Evolutionary conservation across 2,329 filamentous ascomycete species (phyloP).

Genomic region (Penicillium nordicum): DNA sequence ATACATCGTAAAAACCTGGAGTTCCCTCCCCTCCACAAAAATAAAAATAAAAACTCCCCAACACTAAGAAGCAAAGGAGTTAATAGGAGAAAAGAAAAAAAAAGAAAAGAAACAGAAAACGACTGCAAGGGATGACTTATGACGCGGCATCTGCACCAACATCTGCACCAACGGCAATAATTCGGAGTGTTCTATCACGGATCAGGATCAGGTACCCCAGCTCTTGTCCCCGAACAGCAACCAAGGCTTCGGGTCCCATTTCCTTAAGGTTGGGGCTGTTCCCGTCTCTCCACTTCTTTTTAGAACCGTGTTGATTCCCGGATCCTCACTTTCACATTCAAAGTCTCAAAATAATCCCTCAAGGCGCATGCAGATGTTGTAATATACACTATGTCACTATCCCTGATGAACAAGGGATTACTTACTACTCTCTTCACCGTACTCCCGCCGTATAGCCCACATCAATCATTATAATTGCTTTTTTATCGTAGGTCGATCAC

Average conservation of each 20-base stretch:
- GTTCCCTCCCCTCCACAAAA: not conserved
- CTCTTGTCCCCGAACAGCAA: slow-evolving; percentile 1
- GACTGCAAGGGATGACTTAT: slow-evolving; percentile 6
- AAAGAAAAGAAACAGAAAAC: not conserved
- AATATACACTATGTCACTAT: not conserved
- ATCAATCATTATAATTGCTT: slow-evolving; percentile 3
- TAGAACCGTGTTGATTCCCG: not conserved
- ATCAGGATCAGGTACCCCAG: not conserved
- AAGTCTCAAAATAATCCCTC: not conserved
- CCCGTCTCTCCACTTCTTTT: slow-evolving; percentile 6
- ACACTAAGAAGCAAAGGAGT: not conserved
- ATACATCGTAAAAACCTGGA: not conserved
- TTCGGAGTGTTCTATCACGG: not conserved
- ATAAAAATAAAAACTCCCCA: not conserved
- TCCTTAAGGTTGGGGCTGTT: slow-evolving; percentile 14
- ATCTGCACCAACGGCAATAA: not conserved
- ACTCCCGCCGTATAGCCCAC: not conserved
- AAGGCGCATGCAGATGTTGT: not conserved
- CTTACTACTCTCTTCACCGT: no score
- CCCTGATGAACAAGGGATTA: not conserved
- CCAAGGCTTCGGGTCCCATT: slow-evolving; percentile 6
- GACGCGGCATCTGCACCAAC: slow-evolving; percentile 4
- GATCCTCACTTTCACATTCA: not conserved
- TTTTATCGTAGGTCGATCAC: not conserved
- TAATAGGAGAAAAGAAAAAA: not conserved